Conservation (phyloP, 257 asterid genomes). For the Plantago ovata region DNA sequence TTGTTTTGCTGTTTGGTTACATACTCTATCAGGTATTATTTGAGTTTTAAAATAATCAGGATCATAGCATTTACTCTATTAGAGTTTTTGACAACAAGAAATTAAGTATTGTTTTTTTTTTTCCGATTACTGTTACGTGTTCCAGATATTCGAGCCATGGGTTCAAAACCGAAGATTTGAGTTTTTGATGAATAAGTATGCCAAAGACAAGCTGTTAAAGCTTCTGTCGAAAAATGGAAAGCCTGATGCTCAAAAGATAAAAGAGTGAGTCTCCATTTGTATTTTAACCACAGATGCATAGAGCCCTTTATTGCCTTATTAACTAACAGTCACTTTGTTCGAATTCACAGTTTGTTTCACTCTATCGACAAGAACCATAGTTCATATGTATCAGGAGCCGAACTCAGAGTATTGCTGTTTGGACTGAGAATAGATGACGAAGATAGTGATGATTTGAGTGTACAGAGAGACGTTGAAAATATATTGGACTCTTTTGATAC, state of each 20-base stretch:
- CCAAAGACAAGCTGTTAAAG: slow-evolving; percentile 40
- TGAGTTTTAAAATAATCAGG: no score
- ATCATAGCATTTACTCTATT: no score
- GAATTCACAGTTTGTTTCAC: slow-evolving; percentile 31
- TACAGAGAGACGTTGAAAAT: slow-evolving; percentile 41
- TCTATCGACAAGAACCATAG: slow-evolving; percentile 32
- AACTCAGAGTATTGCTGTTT: slow-evolving; percentile 47
- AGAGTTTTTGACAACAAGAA: no score
- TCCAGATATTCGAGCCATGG: slow-evolving; percentile 56
- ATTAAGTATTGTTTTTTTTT: no score
- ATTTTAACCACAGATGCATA: no score
- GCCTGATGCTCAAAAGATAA: slow-evolving; percentile 37
- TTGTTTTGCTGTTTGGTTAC: slow-evolving; percentile 31
- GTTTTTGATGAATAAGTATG: slow-evolving; percentile 42
- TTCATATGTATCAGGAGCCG: slow-evolving; percentile 36
- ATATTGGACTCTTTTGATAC: slow-evolving; percentile 40
- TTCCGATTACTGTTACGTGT: not conserved
- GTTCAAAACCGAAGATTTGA: slow-evolving; percentile 45
- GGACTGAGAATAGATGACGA: slow-evolving; percentile 35
- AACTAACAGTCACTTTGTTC: not conserved
- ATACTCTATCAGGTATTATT: slow-evolving; percentile 36
- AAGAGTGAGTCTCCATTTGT: slow-evolving; percentile 21
- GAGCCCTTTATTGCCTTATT: no score
- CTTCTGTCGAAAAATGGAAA: slow-evolving; percentile 41
- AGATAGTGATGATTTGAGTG: slow-evolving; percentile 25